A percentile compares a stretch with the other conserved stretches of the same genome.
phyloP scores from a whole-genome alignment of 306 rosid genomes.

The Pterocarpus santalinus region DNA sequence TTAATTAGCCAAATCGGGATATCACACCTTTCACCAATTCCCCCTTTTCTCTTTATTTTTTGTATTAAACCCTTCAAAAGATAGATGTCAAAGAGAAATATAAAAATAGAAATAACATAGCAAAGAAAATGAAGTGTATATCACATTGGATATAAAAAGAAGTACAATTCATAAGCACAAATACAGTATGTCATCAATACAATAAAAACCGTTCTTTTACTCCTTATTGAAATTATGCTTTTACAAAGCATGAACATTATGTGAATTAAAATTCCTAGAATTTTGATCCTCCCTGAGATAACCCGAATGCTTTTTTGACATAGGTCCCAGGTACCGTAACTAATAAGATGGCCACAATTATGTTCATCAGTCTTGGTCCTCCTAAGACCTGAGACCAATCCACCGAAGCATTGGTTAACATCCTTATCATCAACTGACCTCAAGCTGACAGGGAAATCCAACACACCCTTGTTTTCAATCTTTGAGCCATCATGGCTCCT shows the following conservation, averaged over 20 bases:
- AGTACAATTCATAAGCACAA: not conserved
- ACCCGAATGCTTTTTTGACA: conserved; percentile 38
- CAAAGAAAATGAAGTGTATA: not conserved
- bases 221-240: not conserved
- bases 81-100: too few species aligned
- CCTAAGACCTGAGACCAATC: conserved; percentile 8
- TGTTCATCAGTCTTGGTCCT: conserved; percentile 54
- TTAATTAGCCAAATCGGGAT: too few species aligned
- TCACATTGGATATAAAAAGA: not conserved
- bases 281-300: not conserved
- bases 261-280: not conserved
- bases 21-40: too few species aligned
- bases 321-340: conserved; percentile 51
- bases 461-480: conserved; percentile 36
- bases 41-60: too few species aligned
- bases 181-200: not conserved
- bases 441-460: conserved; percentile 34
- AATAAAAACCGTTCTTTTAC: not conserved
- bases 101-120: not conserved
- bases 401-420: conserved; percentile 8
- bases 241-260: not conserved
- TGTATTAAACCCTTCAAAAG: too few species aligned
- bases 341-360: conserved; percentile 49
- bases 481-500: conserved; percentile 8
- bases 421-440: conserved; percentile 13